Evolutionary conservation across 306 rosid genomes (phyloP), one percentile per base, ranked within the genome.

Genomic region (Amphicarpaea edgeworthii): DNA sequence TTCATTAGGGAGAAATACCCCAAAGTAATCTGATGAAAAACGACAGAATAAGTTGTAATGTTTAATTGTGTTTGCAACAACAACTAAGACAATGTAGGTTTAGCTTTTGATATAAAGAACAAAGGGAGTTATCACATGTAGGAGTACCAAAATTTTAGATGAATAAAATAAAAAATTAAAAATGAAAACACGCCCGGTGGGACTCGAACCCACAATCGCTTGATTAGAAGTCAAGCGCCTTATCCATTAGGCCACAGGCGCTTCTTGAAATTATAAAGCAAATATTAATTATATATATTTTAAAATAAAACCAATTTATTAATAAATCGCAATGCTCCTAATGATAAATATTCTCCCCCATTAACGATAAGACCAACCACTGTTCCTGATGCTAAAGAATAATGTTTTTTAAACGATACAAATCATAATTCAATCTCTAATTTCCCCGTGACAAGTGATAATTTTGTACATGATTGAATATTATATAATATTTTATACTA

Each of bases 181-280:
- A 47, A 0, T 4, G 5, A 14, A 46, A n/a, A 0, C 82, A 79
- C 85, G 75, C 85, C 78, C 81, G 64, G 85, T 75, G 85, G 85
- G 79, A 82, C 82, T 82, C 85, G 85, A 77, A 82, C 82, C 71
- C 79, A 77, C 82, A 85, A 77, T 85, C 85, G 83, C 68, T 46
- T 77, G 79, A 85, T 81, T 81, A 85, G 83, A 85, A 85, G 81
- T 68, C 82, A 78, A 50, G 73, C 86, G 84, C 86, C 86, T 85
- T 78, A 85, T 85, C 88, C 88, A 85, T 81, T 85, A 74, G 86
- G 83, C 85, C 88, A 81, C 75, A 45, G 68, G 88, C 73, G 83
- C 86, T 1, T 0, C 0, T 9, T 14, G 7, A 0, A 3, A 12
- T 0, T 1, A 10, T 7, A 10, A 3, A 2, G 12, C 3, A 40